Percentiles rank a stretch among this genome's conserved stretches.
Conservation (phyloP, 2,329 filamentous ascomycete species). For the Epichloe sibirici region DNA sequence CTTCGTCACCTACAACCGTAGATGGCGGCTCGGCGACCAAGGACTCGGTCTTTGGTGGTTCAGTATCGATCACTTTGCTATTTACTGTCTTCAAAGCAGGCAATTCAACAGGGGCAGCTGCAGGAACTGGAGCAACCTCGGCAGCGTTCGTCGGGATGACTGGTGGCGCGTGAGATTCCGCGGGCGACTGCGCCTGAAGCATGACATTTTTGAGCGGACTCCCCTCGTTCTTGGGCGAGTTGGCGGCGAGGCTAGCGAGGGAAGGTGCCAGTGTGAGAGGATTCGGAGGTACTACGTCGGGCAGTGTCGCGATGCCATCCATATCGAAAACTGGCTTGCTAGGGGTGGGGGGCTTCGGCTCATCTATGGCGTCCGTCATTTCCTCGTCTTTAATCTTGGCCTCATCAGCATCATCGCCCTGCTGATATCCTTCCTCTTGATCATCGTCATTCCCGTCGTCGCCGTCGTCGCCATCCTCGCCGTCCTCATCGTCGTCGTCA, state of each 20-base stretch:
- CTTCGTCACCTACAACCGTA: slow-evolving; percentile 18
- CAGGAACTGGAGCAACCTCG: not conserved
- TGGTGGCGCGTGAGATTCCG: slow-evolving; percentile 17
- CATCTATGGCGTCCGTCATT: slow-evolving; percentile 23
- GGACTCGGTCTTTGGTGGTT: slow-evolving; percentile 11
- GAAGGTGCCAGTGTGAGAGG: slow-evolving; percentile 21
- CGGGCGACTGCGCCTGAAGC: slow-evolving; percentile 35
- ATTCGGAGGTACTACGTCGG: slow-evolving; percentile 13
- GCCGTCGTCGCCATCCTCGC: slow-evolving; percentile 35
- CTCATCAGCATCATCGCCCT: slow-evolving; percentile 31
- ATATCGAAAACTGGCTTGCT: slow-evolving; percentile 14
- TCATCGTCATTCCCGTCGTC: slow-evolving; percentile 36
- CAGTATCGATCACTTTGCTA: slow-evolving; percentile 1
- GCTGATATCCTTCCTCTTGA: slow-evolving; percentile 34
- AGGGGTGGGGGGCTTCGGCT: slow-evolving; percentile 13
- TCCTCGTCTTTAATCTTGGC: slow-evolving; percentile 24
- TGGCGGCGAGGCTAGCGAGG: slow-evolving; percentile 13
- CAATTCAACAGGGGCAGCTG: slow-evolving; percentile 3
- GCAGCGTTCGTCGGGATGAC: not conserved
- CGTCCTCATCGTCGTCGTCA: slow-evolving; percentile 31
- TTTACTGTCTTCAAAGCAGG: not conserved
- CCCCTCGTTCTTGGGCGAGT: slow-evolving; percentile 29
- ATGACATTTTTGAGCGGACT: slow-evolving; percentile 42
- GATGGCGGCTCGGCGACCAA: slow-evolving; percentile 21
- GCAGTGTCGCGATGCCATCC: slow-evolving; percentile 13